Conservation (phyloP, 2,329 filamentous ascomycete genomes). For the Fusarium lyarnte region DNA sequence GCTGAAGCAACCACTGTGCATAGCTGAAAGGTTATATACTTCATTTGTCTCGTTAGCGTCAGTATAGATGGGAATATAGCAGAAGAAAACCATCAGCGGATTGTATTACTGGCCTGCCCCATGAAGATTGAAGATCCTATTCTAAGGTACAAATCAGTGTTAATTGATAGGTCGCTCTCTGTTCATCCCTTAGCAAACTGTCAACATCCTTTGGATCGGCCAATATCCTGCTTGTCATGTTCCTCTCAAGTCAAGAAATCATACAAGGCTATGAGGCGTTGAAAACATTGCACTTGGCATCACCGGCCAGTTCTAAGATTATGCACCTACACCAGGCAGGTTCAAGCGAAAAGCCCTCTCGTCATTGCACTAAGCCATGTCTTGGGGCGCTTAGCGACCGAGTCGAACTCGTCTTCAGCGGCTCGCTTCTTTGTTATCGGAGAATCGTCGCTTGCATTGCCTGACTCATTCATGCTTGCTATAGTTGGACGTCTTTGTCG, state of each 20-base stretch:
- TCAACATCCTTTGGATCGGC: rapidly evolving
- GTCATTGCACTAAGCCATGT: background rate
- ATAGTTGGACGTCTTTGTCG: background rate
- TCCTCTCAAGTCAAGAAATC: background rate
- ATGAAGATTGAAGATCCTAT: no score
- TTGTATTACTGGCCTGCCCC: no score
- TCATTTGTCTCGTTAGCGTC: no score
- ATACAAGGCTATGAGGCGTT: background rate
- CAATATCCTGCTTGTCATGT: background rate
- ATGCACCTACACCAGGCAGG: background rate
- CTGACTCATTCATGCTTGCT: background rate
- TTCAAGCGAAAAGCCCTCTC: background rate
- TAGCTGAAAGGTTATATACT: background rate
- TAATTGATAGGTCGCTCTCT: no score
- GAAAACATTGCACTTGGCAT: background rate
- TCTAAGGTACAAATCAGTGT: no score
- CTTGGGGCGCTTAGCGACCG: background rate
- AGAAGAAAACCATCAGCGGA: no score
- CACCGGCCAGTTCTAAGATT: rapidly evolving
- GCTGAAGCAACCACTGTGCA: background rate
- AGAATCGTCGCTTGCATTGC: no score
- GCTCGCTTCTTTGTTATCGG: background rate
- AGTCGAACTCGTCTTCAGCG: background rate
- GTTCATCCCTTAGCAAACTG: no score
- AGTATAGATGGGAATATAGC: no score